A percentile compares a stretch with the other conserved stretches of the same genome.
Evolutionary conservation across 129 eudicot genomes (phyloP).

Genomic region (Pittosporum tobira): DNA sequence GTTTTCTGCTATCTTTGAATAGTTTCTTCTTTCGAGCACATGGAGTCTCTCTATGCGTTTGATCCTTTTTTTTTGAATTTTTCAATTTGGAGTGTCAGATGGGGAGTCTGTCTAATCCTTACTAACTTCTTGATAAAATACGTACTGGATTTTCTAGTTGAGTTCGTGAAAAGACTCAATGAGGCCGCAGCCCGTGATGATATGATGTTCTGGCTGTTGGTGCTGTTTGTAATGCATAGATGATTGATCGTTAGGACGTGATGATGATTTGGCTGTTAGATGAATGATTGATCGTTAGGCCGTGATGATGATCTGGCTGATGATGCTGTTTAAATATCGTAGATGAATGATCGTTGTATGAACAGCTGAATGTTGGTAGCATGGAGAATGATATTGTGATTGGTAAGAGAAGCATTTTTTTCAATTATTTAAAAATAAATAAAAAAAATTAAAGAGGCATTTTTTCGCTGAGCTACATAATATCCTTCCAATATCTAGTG

Average conservation of each 20-base stretch:
- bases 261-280: slow-evolving; percentile 36
- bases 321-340: slow-evolving; percentile 30
- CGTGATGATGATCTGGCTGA: slow-evolving; percentile 30
- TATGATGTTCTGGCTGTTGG: slow-evolving; percentile 37
- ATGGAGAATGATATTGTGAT: slow-evolving; percentile 6
- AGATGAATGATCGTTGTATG: slow-evolving; percentile 17
- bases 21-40: background rate
- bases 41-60: background rate
- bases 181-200: slow-evolving; percentile 29
- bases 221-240: slow-evolving; percentile 31
- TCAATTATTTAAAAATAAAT: too few species aligned
- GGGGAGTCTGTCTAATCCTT: slow-evolving; percentile 1
- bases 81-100: background rate
- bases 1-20: too few species aligned
- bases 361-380: slow-evolving; percentile 23
- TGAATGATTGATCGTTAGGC: slow-evolving; percentile 19
- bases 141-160: slow-evolving; percentile 39
- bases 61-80: background rate
- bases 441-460: too few species aligned
- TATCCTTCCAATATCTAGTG: background rate
- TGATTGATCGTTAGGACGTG: slow-evolving; percentile 13
- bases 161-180: slow-evolving; percentile 37
- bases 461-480: background rate
- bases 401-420: too few species aligned
- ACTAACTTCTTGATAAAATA: slow-evolving; percentile 21